Evolutionary conservation across 148 eudicot species (phyloP).

Genomic region (Pouteria glomerata): DNA sequence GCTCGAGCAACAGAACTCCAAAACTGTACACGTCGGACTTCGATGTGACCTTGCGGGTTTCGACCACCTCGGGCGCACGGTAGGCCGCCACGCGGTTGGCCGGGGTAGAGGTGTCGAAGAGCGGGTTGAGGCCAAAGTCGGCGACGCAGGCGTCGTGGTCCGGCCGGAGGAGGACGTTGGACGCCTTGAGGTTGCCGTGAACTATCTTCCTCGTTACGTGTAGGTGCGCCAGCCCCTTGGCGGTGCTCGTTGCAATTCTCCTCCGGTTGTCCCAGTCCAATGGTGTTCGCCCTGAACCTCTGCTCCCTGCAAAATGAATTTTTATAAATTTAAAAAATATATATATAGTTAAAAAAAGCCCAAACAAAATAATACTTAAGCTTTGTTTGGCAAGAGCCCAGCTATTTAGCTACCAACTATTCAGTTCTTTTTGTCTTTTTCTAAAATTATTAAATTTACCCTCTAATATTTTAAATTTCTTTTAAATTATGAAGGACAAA

Average conservation of each 20-base stretch:
- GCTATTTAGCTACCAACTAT: no score
- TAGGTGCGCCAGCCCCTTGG: slow-evolving; percentile 68
- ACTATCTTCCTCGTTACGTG: slow-evolving; percentile 61
- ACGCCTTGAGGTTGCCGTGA: slow-evolving; percentile 89
- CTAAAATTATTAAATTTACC: no score
- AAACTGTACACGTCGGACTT: slow-evolving; percentile 92
- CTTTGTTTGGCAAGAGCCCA: no score
- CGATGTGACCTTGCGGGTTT: slow-evolving; percentile 65
- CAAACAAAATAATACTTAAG: no score
- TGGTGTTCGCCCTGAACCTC: slow-evolving; percentile 84
- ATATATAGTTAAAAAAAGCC: no score
- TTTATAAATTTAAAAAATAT: no score
- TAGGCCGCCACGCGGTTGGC: slow-evolving; percentile 72
- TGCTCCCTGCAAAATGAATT: slow-evolving; percentile 60
- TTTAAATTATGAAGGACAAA: no score
- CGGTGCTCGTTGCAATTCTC: slow-evolving; percentile 63
- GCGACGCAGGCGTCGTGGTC: slow-evolving; percentile 47
- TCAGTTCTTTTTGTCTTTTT: no score
- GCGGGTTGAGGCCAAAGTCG: slow-evolving; percentile 61
- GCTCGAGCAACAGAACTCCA: slow-evolving; percentile 74
- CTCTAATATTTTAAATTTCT: no score
- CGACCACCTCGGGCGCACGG: slow-evolving; percentile 86
- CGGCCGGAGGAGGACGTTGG: slow-evolving; percentile 68
- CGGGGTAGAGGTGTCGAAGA: slow-evolving; percentile 32
- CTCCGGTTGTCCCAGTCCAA: slow-evolving; percentile 86